These are phyloP conservation scores for Fragilariopsis cylindrus DNA, from an alignment of 108 stramenopile species.

Conservation along the genomic window DNA sequence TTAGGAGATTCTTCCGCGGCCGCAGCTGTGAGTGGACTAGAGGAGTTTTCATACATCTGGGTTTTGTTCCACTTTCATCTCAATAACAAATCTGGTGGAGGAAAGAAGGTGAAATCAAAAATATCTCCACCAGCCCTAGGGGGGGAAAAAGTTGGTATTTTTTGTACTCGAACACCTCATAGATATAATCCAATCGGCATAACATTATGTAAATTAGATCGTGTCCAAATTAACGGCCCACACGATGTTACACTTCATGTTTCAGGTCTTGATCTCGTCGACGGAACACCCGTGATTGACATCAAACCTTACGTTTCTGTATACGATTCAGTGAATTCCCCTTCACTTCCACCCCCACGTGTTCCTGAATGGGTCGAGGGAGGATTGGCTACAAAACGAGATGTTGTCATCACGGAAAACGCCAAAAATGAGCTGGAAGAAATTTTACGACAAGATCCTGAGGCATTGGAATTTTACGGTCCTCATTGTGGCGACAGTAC, in stretches of 20 bases:
- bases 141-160: slow-evolving; percentile 92
- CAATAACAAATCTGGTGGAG: slow-evolving; percentile 76
- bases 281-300: slow-evolving; percentile 94
- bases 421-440: slow-evolving; percentile 46
- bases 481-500: slow-evolving; percentile 42
- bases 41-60: slow-evolving; percentile 91
- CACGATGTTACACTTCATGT: slow-evolving; percentile 53
- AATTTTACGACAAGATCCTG: slow-evolving; percentile 38
- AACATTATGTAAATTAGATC: slow-evolving; percentile 82
- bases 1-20: slow-evolving; percentile 43
- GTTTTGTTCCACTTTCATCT: slow-evolving; percentile 96
- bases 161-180: slow-evolving; percentile 96
- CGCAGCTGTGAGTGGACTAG: slow-evolving; percentile 55
- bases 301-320: slow-evolving; percentile 91
- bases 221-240: slow-evolving; percentile 34
- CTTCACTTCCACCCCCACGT: slow-evolving; percentile 12
- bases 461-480: slow-evolving; percentile 72
- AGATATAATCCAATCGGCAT: slow-evolving; percentile 95
- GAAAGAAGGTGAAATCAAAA: slow-evolving; percentile 59
- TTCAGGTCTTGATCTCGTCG: slow-evolving; percentile 88
- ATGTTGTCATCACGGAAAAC: slow-evolving; percentile 43
- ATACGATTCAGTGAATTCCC: slow-evolving; percentile 68
- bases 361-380: slow-evolving; percentile 75
- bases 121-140: slow-evolving; percentile 84
- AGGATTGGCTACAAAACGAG: slow-evolving; percentile 64